Base-by-base conservation (phyloP, 2,329 filamentous ascomycete genomes). In the Dendryphion nanum region DNA sequence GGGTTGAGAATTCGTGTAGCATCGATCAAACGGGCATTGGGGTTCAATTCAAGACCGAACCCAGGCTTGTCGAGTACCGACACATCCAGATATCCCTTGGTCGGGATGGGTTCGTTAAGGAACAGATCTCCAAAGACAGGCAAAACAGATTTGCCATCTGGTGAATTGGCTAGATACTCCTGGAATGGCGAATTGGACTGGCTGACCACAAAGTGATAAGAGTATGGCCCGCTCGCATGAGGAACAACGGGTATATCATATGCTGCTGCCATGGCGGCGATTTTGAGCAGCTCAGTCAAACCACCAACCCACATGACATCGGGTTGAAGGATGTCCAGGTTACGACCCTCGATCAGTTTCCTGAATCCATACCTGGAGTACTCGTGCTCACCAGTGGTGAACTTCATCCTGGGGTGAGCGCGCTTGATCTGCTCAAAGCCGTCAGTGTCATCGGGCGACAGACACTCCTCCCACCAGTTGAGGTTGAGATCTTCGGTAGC, bases 221-320 rank as follows among this genome's bases (percentile, higher is more conserved):
- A 93, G 72, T 96, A 96, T 3, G 90, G 87, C 1, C 90, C 90
- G 45, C 86, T 93, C 30, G 90, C 90, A 62, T 96, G 90, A n/a
- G 90, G 90, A 12, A 96, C 88, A 13, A 96, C 89, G 10, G 90
- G 90, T 43, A 96, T 86, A 59, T 96, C 90, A 67, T 96, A 96
- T 16, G 90, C 90, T 4, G 89, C 81, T 4, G 90, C 90, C 80
- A 94, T 85, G 37, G 89, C 85, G 13, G 89, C 79, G 36, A 96
- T 85, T 69, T 89, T 93, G 50, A 96, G 81, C 41, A 96, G 77
- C 69, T 96, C 90, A 1, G 90, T 96, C 75, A 96, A 67, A 45
- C 90, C 90, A 46, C 90, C 90, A 12, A 95, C 82, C 90, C 90
- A 96, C 90, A 96, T 96, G 48, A 96, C 89, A 60, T 96, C 90